Base-by-base conservation (phyloP, 345 rosid species). In the Punica granatum region DNA sequence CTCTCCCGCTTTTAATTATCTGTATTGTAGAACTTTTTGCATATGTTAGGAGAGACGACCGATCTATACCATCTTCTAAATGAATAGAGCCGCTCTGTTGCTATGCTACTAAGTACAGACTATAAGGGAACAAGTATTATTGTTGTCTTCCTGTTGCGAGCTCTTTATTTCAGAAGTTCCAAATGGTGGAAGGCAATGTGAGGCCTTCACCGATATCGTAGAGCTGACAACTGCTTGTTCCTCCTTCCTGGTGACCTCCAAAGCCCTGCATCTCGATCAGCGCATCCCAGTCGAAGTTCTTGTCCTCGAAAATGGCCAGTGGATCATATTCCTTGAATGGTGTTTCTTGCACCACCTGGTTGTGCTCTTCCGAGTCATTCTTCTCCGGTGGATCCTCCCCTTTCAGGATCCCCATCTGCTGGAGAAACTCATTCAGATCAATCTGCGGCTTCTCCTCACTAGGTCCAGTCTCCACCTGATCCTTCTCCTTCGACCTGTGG, bases 351-450 rank as follows among this genome's bases (percentile, higher is more conserved):
- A 66, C 75, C 5, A 63, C 61, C 34, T 30, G 33, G 4, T 56
- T 30, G 61, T 4, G 25, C 61, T 56, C 33, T 2, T 30, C 61
- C 16, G 34, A 3, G 7, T 14, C 61, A 7, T 13, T 71, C 59
- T 32, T 44, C 66, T 63, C 46, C 15, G 69, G 66, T 26, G 63
- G 83, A 35, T 37, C 71, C 26, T 82, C 82, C 9, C 71, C 83
- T 67, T 87, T 88, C 61, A 85, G 69, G 43, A 94, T 85, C 42
- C 97, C 99, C 34, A 91, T 58, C 69, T 94, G 99, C 77, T 91
- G 88, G 67, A 94, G 96, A 64, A 89, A 91, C 92, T 91, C 99
- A 33, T 83, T 88, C 19, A 94, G 82, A 78, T 91, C 97, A 69
- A 94, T 85, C 88, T 91, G 95, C 13, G 89, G 91, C 79, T 84